A percentile compares a stretch with the other conserved stretches of the same genome.
Conservation (phyloP, 805 yeast species). For the Kazachstania bromeliacearum region DNA sequence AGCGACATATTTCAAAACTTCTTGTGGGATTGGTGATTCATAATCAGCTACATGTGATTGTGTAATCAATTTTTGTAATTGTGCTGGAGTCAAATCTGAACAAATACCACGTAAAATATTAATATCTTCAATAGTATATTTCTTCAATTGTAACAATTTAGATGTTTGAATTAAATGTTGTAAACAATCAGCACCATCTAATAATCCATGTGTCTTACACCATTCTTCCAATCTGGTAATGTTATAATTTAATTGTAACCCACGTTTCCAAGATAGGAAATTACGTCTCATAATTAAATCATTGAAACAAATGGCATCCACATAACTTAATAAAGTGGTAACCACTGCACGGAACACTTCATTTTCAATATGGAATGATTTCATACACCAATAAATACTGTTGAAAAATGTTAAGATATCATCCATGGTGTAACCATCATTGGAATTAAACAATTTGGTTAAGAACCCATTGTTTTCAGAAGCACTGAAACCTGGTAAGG, state of each 20-base stretch:
- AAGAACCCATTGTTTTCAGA: constrained; percentile 73
- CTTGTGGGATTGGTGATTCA: constrained; percentile 82
- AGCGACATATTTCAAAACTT: constrained; percentile 72
- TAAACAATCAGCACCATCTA: constrained; percentile 76
- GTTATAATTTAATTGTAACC: constrained; percentile 90
- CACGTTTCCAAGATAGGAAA: constrained; percentile 95
- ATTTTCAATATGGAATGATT: constrained; percentile 76
- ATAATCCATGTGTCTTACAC: constrained; percentile 90
- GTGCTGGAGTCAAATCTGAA: constrained; percentile 88
- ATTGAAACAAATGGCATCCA: constrained; percentile 90
- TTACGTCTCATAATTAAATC: constrained; percentile 90
- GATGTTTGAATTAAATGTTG: constrained; percentile 88
- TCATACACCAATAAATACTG: constrained; percentile 87
- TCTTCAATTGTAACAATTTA: constrained; percentile 83
- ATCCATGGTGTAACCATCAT: constrained; percentile 81
- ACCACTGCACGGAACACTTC: constrained; percentile 79
- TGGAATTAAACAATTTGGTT: constrained; percentile 68
- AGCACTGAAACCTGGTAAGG: constrained; percentile 91
- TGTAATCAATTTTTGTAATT: constrained; percentile 82
- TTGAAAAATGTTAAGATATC: constrained; percentile 84
- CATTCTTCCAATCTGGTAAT: constrained; percentile 95
- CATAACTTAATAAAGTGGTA: constrained; percentile 70
- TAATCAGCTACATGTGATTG: constrained; percentile 90
- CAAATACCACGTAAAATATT: constrained; percentile 91
- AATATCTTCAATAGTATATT: constrained; percentile 80